phyloP scores from a whole-genome alignment of 176 grass and related monocot species.

The Canna indica region DNA sequence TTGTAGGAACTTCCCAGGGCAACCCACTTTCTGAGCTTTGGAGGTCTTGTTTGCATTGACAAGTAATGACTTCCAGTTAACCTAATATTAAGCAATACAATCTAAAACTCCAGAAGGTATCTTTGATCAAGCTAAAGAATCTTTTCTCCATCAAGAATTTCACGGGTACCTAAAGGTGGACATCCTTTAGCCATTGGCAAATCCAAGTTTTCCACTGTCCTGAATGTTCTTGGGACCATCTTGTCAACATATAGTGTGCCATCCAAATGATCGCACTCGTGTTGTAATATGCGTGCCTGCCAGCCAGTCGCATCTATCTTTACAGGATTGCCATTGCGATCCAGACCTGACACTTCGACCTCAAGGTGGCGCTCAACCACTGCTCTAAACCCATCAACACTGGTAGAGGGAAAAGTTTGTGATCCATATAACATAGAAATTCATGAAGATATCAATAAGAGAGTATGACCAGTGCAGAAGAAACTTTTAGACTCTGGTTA shows the following conservation, averaged over 20 bases:
- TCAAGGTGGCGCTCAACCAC: constrained; percentile 68
- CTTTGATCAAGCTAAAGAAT: neutral
- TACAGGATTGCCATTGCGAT: constrained; percentile 47
- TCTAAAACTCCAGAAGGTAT: neutral
- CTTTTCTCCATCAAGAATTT: neutral
- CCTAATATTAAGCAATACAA: neutral
- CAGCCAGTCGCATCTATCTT: constrained; percentile 77
- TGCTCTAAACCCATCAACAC: constrained; percentile 86
- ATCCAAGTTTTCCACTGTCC: constrained; percentile 67
- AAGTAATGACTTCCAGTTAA: neutral
- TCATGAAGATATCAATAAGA: neutral
- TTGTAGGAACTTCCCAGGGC: neutral
- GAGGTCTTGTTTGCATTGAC: neutral
- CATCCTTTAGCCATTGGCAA: constrained; percentile 60
- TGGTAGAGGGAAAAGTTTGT: constrained; percentile 28
- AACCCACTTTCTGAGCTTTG: neutral
- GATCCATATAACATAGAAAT: no score
- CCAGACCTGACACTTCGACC: constrained; percentile 77
- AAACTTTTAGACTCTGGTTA: neutral
- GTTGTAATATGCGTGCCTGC: constrained; percentile 88
- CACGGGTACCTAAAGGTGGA: constrained; percentile 44
- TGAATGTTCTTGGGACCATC: constrained; percentile 82
- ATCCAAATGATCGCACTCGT: constrained; percentile 92
- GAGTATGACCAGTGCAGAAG: neutral
- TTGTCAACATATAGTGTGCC: constrained; percentile 87